phyloP scores from a whole-genome alignment of 768 basidiomycete species.

The Collybia sordida region DNA sequence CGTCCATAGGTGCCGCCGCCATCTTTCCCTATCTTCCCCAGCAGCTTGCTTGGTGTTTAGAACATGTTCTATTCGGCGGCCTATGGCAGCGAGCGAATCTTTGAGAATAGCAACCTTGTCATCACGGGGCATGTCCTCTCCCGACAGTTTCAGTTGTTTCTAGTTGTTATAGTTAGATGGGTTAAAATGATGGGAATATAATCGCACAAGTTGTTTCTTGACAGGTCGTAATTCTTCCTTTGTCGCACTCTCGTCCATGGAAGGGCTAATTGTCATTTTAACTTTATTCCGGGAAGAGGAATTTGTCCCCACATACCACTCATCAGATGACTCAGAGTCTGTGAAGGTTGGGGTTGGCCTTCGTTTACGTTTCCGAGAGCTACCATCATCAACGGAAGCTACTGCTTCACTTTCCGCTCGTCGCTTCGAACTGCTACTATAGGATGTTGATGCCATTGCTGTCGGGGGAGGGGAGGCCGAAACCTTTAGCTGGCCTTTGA shows the following conservation, averaged over 20 bases:
- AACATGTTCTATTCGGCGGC: constrained; percentile 85
- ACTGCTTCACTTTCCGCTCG: constrained; percentile 86
- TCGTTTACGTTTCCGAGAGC: constrained; percentile 78
- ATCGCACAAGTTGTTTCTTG: constrained; percentile 86
- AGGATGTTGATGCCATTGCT: constrained; percentile 66
- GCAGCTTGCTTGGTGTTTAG: constrained; percentile 71
- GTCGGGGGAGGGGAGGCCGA: constrained; percentile 77
- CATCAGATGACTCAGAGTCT: constrained; percentile 89
- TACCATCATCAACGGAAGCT: constrained; percentile 73
- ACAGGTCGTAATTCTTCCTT: constrained; percentile 96
- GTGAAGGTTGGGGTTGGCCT: constrained; percentile 97
- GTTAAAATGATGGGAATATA: not conserved
- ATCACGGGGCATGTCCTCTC: constrained; percentile 90
- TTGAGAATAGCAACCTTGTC: constrained; percentile 96
- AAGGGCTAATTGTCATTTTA: constrained; percentile 55
- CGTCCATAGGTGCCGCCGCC: constrained; percentile 97
- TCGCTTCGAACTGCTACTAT: constrained; percentile 62
- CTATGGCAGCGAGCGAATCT: constrained; percentile 92
- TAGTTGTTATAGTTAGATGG: constrained; percentile 26
- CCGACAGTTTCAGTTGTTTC: constrained; percentile 95
- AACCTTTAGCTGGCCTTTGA: constrained; percentile 65
- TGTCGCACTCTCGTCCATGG: constrained; percentile 91
- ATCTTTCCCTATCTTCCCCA: constrained; percentile 83
- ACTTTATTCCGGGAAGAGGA: too few relatives aligned
- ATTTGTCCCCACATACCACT: too few relatives aligned